phyloP scores from a whole-genome alignment of 1,139 yeast species.

The Suhomyces bokatorum region DNA sequence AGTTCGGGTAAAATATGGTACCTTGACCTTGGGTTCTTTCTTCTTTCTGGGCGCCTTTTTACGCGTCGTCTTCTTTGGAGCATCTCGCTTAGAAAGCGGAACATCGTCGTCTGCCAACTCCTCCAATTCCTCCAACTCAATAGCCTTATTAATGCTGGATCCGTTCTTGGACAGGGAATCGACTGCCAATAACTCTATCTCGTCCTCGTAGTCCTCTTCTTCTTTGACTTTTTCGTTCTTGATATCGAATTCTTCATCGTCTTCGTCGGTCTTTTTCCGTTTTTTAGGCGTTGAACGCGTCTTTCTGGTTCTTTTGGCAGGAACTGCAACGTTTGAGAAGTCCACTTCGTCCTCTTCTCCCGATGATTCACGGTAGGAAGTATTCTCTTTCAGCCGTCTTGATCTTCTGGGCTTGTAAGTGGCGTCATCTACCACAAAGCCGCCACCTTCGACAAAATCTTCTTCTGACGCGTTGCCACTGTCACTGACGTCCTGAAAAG shows the following conservation, averaged over 20 bases:
- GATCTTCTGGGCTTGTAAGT: constrained; percentile 18
- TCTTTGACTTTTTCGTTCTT: constrained; percentile 21
- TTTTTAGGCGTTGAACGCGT: constrained; percentile 20
- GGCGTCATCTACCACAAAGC: constrained; percentile 45
- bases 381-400: constrained; percentile 20
- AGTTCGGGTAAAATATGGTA: constrained; percentile 66
- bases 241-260: constrained; percentile 26
- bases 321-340: constrained; percentile 16
- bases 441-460: constrained; percentile 31
- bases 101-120: constrained; percentile 22
- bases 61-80: constrained; percentile 16
- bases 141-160: constrained; percentile 24
- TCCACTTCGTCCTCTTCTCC: constrained; percentile 21
- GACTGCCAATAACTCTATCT: constrained; percentile 18
- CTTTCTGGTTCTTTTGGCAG: constrained; percentile 17
- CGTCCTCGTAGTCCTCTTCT: constrained; percentile 26
- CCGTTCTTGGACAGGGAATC: constrained; percentile 21
- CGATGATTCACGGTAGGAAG: constrained; percentile 25
- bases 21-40: constrained; percentile 53
- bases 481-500: constrained; percentile 2
- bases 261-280: constrained; percentile 15
- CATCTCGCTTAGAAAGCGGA: constrained; percentile 26
- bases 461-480: constrained; percentile 8
- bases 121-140: constrained; percentile 24
- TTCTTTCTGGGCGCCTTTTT: constrained; percentile 30